Base-by-base conservation (phyloP, 768 basidiomycete species). In the Psilocybe azurescens region DNA sequence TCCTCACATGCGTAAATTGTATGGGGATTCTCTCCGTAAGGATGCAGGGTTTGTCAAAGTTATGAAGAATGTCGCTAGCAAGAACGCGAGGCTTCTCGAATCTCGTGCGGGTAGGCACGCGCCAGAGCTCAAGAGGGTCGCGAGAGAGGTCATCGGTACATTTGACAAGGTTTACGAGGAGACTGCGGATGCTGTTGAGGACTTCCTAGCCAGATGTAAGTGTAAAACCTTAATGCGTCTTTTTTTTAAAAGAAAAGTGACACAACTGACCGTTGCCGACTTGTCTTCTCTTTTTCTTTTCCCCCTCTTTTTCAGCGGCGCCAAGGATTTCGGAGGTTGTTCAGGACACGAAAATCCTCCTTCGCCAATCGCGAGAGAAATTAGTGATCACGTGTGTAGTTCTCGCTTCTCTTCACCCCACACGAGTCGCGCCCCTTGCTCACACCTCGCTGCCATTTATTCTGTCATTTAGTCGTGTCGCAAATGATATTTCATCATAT, bases 1-100 rank as follows among this genome's bases (percentile, higher is more conserved):
- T 67, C 97, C 97, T n/a, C 97, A 99, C 76, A 99, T 99, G 97
- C 88, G 86, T 63, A 95, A 94, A 72, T 81, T 99, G 18, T 99
- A 99, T 74, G 97, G 97, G 2, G 88, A 96, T 70, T 89, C 91
- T 13, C 79, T 99, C 11, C 89, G 97, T 65, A 94, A 95, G 75
- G 97, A 99, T 61, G 97, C 96, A 1, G 97, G 97, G 55, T 92
- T 99, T 65, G 94, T 97, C 68, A 97, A 98, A 79, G 96, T 98
- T n/a, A 89, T 99, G 75, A 96, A 95, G 77, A 92, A 84, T 61
- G 94, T 96, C 9, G 95, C 95, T 3, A 88, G 83, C 70, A 90
- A 89, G 78, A 93, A 94, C 63, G 93, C 88, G 0, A 83, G 85
- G 30, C 81, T 91, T 6, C 72, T 97, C 28, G 92, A 94, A 69